Conservation (phyloP, 108 stramenopile species). For the Epipyxis sp. region DNA sequence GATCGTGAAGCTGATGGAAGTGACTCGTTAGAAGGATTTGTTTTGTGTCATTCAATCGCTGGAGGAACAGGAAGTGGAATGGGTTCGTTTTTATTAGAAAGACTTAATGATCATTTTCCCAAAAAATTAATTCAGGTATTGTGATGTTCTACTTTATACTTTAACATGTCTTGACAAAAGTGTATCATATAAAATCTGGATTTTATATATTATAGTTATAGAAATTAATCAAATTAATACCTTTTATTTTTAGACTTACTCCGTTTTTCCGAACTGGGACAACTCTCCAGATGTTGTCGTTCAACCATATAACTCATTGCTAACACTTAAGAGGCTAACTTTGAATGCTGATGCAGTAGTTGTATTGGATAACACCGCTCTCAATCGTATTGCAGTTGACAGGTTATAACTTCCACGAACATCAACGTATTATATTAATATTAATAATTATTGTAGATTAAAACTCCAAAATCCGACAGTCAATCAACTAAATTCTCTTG, state of each 20-base stretch:
- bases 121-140: slow-evolving; percentile 81
- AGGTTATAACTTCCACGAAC: no score
- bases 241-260: slow-evolving; percentile 71
- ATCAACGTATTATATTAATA: slow-evolving; percentile 11
- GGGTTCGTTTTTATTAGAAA: slow-evolving; percentile 91
- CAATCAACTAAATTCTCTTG: slow-evolving; percentile 90
- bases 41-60: slow-evolving; percentile 91
- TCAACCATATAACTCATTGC: slow-evolving; percentile 95
- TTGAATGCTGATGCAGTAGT: slow-evolving; percentile 93
- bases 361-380: slow-evolving; percentile 88
- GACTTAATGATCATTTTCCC: slow-evolving; percentile 96
- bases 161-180: no score
- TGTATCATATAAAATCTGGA: not conserved
- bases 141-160: not conserved
- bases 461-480: slow-evolving; percentile 78
- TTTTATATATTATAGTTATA: slow-evolving; percentile 12
- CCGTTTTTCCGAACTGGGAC: slow-evolving; percentile 94
- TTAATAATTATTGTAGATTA: no score
- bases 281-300: slow-evolving; percentile 89
- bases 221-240: not conserved
- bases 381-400: slow-evolving; percentile 60
- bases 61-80: slow-evolving; percentile 97
- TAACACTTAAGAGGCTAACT: slow-evolving; percentile 89
- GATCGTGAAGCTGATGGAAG: slow-evolving; percentile 93
- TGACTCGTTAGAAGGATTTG: slow-evolving; percentile 97